Percentiles rank a stretch among this genome's conserved stretches.
Evolutionary conservation across 306 rosid genomes (phyloP).

Genomic region (Crotalaria pallida): DNA sequence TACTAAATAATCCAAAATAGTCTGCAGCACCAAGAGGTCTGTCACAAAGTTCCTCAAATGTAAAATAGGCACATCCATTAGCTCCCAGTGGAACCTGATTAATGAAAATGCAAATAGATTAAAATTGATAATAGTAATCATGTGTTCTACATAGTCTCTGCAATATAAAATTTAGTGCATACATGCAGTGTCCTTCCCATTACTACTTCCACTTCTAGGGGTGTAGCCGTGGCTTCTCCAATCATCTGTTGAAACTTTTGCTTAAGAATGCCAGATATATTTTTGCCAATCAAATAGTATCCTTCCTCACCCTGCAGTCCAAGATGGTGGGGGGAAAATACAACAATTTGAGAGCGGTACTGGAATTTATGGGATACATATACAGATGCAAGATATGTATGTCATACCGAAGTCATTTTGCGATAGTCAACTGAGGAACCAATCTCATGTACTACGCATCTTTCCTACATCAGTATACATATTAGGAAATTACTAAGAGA

Average conservation of each 20-base stretch:
- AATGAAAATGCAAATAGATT: slow-evolving; percentile 8
- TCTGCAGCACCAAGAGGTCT: slow-evolving; percentile 95
- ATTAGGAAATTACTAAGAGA: background rate
- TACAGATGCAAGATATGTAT: background rate
- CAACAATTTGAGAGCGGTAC: slow-evolving; percentile 1
- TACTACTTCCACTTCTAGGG: slow-evolving; percentile 78
- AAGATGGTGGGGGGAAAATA: slow-evolving; percentile 14
- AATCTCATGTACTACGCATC: slow-evolving; percentile 80
- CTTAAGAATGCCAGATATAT: slow-evolving; percentile 51
- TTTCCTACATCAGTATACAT: slow-evolving; percentile 59
- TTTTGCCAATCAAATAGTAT: slow-evolving; percentile 73
- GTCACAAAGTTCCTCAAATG: slow-evolving; percentile 89
- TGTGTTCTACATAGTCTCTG: background rate
- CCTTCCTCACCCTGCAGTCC: slow-evolving; percentile 73
- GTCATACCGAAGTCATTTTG: slow-evolving; percentile 80
- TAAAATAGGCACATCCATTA: slow-evolving; percentile 80
- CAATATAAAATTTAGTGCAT: slow-evolving; percentile 16
- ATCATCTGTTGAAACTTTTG: slow-evolving; percentile 66
- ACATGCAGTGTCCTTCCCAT: slow-evolving; percentile 90
- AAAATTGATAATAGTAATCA: background rate
- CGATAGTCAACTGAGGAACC: slow-evolving; percentile 89
- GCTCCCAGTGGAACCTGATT: slow-evolving; percentile 80
- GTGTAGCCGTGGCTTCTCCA: slow-evolving; percentile 51
- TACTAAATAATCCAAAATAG: slow-evolving; percentile 92
- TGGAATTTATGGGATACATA: background rate